Conservation (phyloP, 371 early-diverging fungal genomes). For the Catenaria anguillulae region DNA sequence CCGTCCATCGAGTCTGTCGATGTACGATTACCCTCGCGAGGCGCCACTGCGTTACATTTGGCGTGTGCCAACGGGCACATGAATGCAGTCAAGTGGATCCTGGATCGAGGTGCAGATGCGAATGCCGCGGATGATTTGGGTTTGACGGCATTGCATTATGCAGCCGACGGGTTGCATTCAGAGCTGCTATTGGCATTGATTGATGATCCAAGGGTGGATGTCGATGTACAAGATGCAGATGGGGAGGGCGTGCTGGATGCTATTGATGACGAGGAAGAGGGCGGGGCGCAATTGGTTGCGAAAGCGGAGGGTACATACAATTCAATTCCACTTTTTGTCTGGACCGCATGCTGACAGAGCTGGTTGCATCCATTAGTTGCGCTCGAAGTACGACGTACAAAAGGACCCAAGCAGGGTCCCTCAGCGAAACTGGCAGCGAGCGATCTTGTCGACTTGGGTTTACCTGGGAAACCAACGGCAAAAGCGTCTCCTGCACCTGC, state of each 20-base stretch:
- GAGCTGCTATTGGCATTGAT: slow-evolving; percentile 27
- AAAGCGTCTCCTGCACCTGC: no score
- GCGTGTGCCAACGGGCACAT: slow-evolving; percentile 39
- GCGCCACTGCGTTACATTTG: slow-evolving; percentile 30
- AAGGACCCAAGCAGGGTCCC: no score
- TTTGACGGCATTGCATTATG: slow-evolving; percentile 62
- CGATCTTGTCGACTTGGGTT: no score
- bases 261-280: slow-evolving; percentile 4
- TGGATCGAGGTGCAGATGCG: slow-evolving; percentile 26
- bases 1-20: slow-evolving; percentile 16
- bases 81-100: slow-evolving; percentile 25
- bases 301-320: not conserved
- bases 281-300: not conserved
- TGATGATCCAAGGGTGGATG: not conserved
- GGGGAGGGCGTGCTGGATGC: not conserved
- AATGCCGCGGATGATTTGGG: slow-evolving; percentile 52
- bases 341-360: no score
- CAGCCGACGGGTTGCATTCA: slow-evolving; percentile 43
- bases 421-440: no score
- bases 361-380: no score
- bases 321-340: no score
- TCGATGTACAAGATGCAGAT: not conserved
- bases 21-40: slow-evolving; percentile 20
- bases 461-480: no score
- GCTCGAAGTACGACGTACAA: no score